Evolutionary conservation across 768 basidiomycete genomes (phyloP), one percentile per base, ranked within the genome.

Genomic region (Panellus pusillus): DNA sequence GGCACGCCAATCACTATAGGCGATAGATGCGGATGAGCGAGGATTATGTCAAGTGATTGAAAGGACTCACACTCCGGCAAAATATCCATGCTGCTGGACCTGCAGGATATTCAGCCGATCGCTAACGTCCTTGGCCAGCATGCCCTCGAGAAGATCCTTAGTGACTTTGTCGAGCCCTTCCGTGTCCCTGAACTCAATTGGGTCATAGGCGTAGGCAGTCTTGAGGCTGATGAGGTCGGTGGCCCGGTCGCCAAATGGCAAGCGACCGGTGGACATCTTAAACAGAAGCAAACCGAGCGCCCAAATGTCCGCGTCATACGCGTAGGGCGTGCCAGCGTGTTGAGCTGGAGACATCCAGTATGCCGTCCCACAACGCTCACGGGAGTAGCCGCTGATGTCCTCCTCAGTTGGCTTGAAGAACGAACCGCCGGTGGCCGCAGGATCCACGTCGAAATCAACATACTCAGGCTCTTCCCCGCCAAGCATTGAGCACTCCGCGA

Each of bases 271-370:
- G 9, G 3, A 1, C 54, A 55, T 49, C 4, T 27, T 12, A 37
- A 39, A 50, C 9, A 55, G 13, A 3, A 55, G 9, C 20, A 55
- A 7, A 4, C 54, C 54, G 14, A 55, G 38, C 9, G 13, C 24
- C 42, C 41, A 55, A 0, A 40, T 11, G 18, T 55, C 54, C 0
- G 54, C 47, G 3, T 55, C 54, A 9, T 15, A 45, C 1, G 47
- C 20, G 17, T 55, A 55, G 3, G 36, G 9, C 0, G 42, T 49
- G 0, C 54, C 54, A 0, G 47, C 47, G 27, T 44, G 35, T 24
- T 55, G 54, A 1, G 42, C 47, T 1, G 54, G 54, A 9, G 54
- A 55, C 47, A 49, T 49, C 36, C 38, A 55, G 3, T 44, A 9
- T 9, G 43, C 31, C 0, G 54, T 49, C 1, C 54, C 54, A 7